Evolutionary conservation across 129 eudicot genomes (phyloP).

Genomic region (Smallanthus sonchifolius): DNA sequence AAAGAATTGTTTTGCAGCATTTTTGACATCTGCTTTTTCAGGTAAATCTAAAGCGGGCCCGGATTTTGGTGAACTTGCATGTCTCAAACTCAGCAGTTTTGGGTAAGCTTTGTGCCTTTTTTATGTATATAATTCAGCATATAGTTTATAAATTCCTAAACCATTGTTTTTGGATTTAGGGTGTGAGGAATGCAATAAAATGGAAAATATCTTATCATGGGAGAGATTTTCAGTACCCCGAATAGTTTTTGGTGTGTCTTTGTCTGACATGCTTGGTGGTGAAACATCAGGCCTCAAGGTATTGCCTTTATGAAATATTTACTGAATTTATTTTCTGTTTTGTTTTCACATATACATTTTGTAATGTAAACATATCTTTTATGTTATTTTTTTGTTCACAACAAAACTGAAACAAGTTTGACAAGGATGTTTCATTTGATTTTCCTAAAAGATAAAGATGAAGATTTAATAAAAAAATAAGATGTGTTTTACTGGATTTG

Average conservation of each 20-base stretch:
- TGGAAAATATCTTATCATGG: constrained; percentile 82
- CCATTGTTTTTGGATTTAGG: constrained; percentile 43
- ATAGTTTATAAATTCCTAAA: not conserved
- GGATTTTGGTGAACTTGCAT: constrained; percentile 72
- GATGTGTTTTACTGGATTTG: not conserved
- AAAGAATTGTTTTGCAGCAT: not conserved
- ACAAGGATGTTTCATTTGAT: not conserved
- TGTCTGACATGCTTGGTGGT: constrained; percentile 70
- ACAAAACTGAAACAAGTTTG: not conserved
- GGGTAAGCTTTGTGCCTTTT: constrained; percentile 44
- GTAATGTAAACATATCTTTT: not conserved
- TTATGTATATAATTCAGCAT: not conserved
- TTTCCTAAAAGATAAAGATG: not conserved
- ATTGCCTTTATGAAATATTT: not conserved
- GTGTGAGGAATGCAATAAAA: constrained; percentile 66
- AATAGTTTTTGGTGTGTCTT: constrained; percentile 64
- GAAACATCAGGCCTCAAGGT: constrained; percentile 66
- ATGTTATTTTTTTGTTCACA: not conserved
- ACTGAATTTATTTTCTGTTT: not conserved
- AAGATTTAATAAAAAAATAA: no score
- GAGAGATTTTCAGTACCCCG: constrained; percentile 68
- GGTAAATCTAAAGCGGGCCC: constrained; percentile 99
- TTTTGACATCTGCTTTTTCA: constrained; percentile 28
- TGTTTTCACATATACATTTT: not conserved
- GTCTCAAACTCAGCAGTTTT: constrained; percentile 50